Evolutionary conservation across 805 yeast genomes (phyloP).

Genomic region (Wickerhamiella parazyma): DNA sequence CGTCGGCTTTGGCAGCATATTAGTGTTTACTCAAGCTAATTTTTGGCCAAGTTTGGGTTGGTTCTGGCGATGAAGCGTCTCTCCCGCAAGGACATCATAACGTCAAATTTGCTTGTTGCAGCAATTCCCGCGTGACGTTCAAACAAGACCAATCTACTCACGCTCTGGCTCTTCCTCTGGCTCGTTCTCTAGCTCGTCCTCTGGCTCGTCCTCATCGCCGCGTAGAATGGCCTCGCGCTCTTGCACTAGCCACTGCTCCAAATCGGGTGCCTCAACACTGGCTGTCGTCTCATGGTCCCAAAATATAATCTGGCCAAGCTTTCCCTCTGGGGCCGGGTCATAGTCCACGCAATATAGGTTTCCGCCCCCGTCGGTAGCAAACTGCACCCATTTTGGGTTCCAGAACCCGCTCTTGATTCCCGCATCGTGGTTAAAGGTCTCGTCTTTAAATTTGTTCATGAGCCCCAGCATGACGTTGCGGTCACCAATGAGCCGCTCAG

Average conservation of each 20-base stretch:
- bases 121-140: too few species aligned
- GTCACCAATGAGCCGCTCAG: not conserved
- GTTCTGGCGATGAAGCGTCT: too few species aligned
- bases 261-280: not conserved
- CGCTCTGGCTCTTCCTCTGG: too few species aligned
- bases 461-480: not conserved
- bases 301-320: conserved; percentile 1
- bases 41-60: too few species aligned
- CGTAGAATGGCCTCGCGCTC: not conserved
- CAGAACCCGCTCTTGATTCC: not conserved
- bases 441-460: not conserved
- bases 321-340: conserved; percentile 1
- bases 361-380: conserved; percentile 8
- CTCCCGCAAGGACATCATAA: too few species aligned
- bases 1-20: too few species aligned
- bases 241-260: not conserved
- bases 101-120: too few species aligned
- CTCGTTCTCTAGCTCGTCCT: too few species aligned
- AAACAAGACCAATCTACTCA: too few species aligned
- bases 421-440: not conserved
- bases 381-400: conserved; percentile 4
- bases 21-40: too few species aligned
- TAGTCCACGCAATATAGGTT: conserved; percentile 5
- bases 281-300: conserved; percentile 5
- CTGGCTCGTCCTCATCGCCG: too few species aligned